Evolutionary conservation across 2,329 filamentous ascomycete genomes (phyloP), one percentile per base, ranked within the genome.

Genomic region (Microsporum audouinii): DNA sequence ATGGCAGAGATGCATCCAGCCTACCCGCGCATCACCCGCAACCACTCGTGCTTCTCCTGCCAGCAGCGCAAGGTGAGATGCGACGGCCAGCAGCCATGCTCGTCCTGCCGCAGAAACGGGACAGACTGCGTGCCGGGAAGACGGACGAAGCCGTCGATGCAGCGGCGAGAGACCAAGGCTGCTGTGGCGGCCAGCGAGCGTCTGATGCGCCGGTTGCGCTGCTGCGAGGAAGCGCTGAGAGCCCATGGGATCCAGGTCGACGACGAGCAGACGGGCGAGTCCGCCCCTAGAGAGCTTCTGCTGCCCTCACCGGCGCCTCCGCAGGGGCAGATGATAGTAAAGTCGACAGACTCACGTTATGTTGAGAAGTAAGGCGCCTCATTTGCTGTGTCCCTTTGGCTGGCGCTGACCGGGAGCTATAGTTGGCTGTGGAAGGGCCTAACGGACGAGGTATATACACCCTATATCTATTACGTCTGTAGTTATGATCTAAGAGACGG

Each of bases 21-120:
- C 38, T 4, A 12, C 38, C 38, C 39, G 39, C 39, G 39, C 39
- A 43, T 43, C 39, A 43, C 39, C 39, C 39, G 39, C 39, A 43
- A 43, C 39, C 39, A 43, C 39, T 53, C 70, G 31, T 71, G 70
- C 57, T 63, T 63, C 17, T 65, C 65, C n/a, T 71, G 69, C 62
- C 64, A 67, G 33, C 61, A 60, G 43, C 66, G 69, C 57, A 71
- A 71, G 62, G 65, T 71, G 43, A 70, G 67, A 65, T 71, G 69
- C 49, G 67, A 70, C 60, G 63, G 66, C 59, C 62, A 65, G 6
- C 61, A 65, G 47, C 69, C 69, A 12, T 71, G 69, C 61, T 63
- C 65, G 41, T 69, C 68, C 33, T 70, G 69, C 58, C 57, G 49
- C 5, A 55, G 59, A 31, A 66, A 63, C 64, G 61, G 61, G 3